Base-by-base conservation (phyloP, 768 basidiomycete species). In the Podaxis mareebaensis region DNA sequence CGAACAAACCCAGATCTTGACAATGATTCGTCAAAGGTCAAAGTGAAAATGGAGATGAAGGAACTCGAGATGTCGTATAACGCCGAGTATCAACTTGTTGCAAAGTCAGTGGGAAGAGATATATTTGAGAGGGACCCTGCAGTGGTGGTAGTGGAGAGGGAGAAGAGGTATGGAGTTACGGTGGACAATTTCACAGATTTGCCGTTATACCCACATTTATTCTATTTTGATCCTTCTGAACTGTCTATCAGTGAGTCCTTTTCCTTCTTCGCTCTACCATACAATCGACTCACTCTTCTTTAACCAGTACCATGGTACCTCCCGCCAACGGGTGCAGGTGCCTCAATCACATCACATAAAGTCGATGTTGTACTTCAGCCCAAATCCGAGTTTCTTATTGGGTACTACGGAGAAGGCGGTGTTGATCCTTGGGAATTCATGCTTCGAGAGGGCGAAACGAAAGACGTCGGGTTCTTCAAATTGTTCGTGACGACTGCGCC, bases 381-480 rank as follows among this genome's bases (percentile, higher is more conserved):
- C 0, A 64, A 68, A 24, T 70, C 69, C 20, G 51, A 71, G 67
- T 60, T 74, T n/a, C 68, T 76, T 1, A 72, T 83, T 11, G 83
- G 82, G 4, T 80, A 80, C 10, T 8, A 17, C 62, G 80, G 79
- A 0, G 67, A 75, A 10, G 75, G 73, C 28, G 77, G 76, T 49
- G 67, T 65, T 5, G 28, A 67, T 0, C 77, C 78, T 6, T 75
- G 72, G 69, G 42, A 64, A 7, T 81, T 77, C 61, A 36, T 63
- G 30, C 61, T 82, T 17, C 65, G 68, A 3, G 63, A 71, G 1
- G 72, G 68, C 3, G 71, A 78, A 46, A 64, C 68, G 4, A 59
- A 73, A 33, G 80, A 83, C 54, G 70, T 83, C 2, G 78, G 80
- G 6, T 79, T 77, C 59, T 73, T 83, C 55, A 81, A 80, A 61